These are phyloP conservation scores for Ophiostoma himal-ulmi DNA, from an alignment of 2,329 filamentous ascomycete genomes.

Conservation along the genomic window DNA sequence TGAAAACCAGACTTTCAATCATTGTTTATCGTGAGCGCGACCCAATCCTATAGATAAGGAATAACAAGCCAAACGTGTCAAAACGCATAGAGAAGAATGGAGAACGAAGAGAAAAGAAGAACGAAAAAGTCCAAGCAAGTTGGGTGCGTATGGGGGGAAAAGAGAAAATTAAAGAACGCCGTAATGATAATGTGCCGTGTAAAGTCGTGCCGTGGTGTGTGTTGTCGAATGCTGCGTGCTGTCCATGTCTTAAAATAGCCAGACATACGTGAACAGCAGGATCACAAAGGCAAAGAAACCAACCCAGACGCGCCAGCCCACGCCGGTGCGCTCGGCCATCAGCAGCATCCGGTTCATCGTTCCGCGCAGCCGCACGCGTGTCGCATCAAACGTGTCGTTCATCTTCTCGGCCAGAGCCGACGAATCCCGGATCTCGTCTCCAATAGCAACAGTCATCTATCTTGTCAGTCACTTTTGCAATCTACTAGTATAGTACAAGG, in stretches of 20 bases:
- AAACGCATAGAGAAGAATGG: not conserved
- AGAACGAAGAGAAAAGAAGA: not conserved
- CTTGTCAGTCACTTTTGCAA: not conserved
- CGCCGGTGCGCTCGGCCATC: conserved; percentile 92
- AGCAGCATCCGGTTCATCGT: conserved; percentile 97
- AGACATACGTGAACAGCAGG: conserved; percentile 84
- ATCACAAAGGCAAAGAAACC: conserved; percentile 79
- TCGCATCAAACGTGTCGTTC: conserved; percentile 89
- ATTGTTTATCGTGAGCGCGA: not conserved
- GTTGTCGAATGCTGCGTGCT: not conserved
- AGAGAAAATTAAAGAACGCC: not conserved
- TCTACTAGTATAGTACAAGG: not conserved
- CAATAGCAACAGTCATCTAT: conserved; percentile 85
- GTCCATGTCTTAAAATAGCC: conserved; percentile 60
- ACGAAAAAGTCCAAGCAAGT: not conserved
- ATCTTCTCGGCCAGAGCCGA: conserved; percentile 87
- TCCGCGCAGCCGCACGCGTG: conserved; percentile 70
- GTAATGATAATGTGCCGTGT: not conserved
- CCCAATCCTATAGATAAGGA: not conserved
- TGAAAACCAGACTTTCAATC: not conserved
- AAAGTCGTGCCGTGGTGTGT: not conserved
- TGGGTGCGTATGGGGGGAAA: not conserved
- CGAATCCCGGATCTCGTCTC: conserved; percentile 89
- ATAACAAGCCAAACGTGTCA: not conserved
- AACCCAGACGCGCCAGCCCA: conserved; percentile 93